Conservation (phyloP, 2,329 filamentous ascomycete genomes). For the Epicoccum nigrum region DNA sequence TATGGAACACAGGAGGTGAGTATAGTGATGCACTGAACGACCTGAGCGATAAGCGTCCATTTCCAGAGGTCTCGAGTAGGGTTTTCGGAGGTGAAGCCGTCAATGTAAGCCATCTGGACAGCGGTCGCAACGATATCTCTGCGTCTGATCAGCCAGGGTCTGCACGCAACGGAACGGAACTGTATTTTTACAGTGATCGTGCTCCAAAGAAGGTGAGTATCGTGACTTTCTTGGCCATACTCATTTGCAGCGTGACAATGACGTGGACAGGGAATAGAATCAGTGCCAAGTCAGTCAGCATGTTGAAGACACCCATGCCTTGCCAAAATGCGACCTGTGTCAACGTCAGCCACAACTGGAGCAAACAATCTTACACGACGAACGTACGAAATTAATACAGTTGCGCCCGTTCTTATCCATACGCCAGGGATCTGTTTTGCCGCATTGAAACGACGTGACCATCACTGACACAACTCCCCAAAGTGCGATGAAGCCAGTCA, state of each 20-base stretch:
- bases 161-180: neutral
- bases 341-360: neutral
- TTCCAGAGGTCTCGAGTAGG: slow-evolving; percentile 42
- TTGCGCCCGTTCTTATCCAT: slow-evolving; percentile 18
- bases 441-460: slow-evolving; percentile 42
- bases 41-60: slow-evolving; percentile 43
- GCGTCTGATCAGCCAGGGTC: neutral
- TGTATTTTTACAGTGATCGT: slow-evolving; percentile 33
- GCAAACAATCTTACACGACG: neutral
- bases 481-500: slow-evolving; percentile 37
- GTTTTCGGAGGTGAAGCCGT: slow-evolving; percentile 34
- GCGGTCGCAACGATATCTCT: slow-evolving; percentile 44
- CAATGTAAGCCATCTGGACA: slow-evolving; percentile 40
- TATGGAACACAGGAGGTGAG: slow-evolving; percentile 46
- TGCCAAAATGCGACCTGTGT: slow-evolving; percentile 40
- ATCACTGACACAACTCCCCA: slow-evolving; percentile 40
- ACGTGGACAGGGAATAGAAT: slow-evolving; percentile 44
- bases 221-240: slow-evolving; percentile 39
- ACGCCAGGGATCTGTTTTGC: slow-evolving; percentile 36
- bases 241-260: slow-evolving; percentile 45
- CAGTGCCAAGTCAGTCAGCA: slow-evolving; percentile 42
- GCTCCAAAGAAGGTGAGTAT: slow-evolving; percentile 44
- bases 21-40: slow-evolving; percentile 45
- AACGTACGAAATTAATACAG: slow-evolving; percentile 38
- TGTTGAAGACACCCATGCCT: slow-evolving; percentile 38